phyloP scores from a whole-genome alignment of 2,329 filamentous ascomycete species.

The Aspergillus sp. region DNA sequence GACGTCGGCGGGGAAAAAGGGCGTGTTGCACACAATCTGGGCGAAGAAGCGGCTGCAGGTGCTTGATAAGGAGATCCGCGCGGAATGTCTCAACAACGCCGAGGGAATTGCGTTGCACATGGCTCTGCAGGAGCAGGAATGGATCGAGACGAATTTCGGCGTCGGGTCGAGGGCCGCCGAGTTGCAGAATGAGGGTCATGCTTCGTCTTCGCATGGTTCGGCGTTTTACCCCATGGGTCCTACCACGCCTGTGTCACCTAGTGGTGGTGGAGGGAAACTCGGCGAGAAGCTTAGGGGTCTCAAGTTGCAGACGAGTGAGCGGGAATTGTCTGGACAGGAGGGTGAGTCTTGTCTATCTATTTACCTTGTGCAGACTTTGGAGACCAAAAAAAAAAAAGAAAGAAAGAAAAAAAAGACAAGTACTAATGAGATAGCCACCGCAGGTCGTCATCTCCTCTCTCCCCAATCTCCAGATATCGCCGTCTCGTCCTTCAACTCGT shows the following conservation, averaged over 20 bases:
- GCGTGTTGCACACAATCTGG: conserved; percentile 86
- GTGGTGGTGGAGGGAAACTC: conserved; percentile 60
- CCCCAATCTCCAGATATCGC: conserved; percentile 61
- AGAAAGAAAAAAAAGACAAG: not conserved
- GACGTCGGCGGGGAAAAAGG: conserved; percentile 65
- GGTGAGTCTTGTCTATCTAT: conserved; percentile 39
- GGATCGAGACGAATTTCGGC: conserved; percentile 80
- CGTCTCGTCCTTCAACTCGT: conserved; percentile 57
- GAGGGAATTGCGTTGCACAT: conserved; percentile 83
- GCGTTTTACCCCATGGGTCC: conserved; percentile 36
- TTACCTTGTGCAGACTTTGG: not conserved
- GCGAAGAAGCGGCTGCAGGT: conserved; percentile 75
- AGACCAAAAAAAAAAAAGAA: not conserved
- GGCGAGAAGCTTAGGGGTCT: conserved; percentile 76
- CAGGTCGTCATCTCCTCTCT: conserved; percentile 49
- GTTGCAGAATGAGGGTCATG: conserved; percentile 14
- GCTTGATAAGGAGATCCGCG: conserved; percentile 70
- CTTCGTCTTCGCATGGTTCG: conserved; percentile 12
- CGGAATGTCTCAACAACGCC: conserved; percentile 66
- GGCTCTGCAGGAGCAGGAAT: conserved; percentile 75
- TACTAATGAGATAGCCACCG: conserved; percentile 17
- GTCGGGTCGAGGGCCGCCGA: conserved; percentile 43
- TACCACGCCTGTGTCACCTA: conserved; percentile 57
- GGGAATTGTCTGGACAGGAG: conserved; percentile 53
- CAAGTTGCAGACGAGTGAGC: conserved; percentile 68